Conservation (phyloP, 2,329 filamentous ascomycete species). For the Diaporthe ampelina region DNA sequence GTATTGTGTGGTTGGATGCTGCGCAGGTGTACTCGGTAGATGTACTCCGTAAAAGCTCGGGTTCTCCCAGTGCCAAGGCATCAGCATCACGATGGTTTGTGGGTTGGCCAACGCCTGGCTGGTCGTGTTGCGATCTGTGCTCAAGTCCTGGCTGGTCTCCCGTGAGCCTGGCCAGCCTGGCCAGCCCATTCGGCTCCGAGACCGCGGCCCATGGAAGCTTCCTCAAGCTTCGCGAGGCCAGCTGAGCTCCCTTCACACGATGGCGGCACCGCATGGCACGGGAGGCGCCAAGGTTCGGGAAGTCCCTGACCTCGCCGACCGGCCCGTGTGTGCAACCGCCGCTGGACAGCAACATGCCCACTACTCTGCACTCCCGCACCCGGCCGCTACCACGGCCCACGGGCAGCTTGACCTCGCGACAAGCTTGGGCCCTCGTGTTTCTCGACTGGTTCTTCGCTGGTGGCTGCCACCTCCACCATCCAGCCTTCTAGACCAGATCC, state of each 20-base stretch:
- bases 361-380: too few species aligned
- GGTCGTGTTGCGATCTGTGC: constrained; percentile 31
- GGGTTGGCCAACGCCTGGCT: constrained; percentile 7
- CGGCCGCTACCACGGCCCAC: neutral
- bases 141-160: neutral
- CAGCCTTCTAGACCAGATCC: constrained; percentile 9
- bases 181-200: constrained; percentile 15
- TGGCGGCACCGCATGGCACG: constrained; percentile 18
- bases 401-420: neutral
- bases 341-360: too few species aligned
- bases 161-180: constrained; percentile 12
- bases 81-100: constrained; percentile 9
- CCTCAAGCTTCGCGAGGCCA: constrained; percentile 8
- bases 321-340: too few species aligned
- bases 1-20: neutral
- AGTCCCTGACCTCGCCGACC: constrained; percentile 13
- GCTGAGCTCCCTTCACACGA: constrained; percentile 4
- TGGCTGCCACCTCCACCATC: neutral
- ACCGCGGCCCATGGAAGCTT: constrained; percentile 22
- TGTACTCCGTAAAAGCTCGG: constrained; percentile 2
- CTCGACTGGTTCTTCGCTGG: neutral
- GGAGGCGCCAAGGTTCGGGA: constrained; percentile 27
- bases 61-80: constrained; percentile 30
- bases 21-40: too few species aligned
- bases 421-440: constrained; percentile 17